Base-by-base conservation (phyloP, 768 basidiomycete genomes). In the Kwoniella sp. region DNA sequence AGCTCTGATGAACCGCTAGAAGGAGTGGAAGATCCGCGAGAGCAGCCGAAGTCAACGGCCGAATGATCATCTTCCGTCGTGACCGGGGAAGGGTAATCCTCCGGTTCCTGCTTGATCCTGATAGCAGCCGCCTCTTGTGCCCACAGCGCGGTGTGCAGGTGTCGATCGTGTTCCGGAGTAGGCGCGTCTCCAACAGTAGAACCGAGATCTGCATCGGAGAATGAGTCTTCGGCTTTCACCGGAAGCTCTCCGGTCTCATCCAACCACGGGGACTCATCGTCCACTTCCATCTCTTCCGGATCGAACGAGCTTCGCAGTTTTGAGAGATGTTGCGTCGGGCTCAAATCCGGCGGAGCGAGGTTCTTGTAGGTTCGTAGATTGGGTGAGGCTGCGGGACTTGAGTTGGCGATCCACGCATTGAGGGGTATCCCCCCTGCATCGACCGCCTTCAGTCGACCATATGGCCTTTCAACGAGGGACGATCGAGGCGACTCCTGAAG, bases 11-110 rank as follows among this genome's bases (percentile, higher is more conserved):
- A 57, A n/a, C 64, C 44, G 28, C 52, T 57, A 2, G 64, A 65
- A 14, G 56, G 67, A 7, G 67, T 57, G 2, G 65, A 67, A 14
- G 56, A 62, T 12, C 56, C 64, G 10, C 67, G 49, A 19, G 67
- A 61, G 14, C 49, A 45, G 36, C 55, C 46, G n/a, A 46, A 50
- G 5, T 29, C 53, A 5, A 45, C 25, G 7, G 47, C 55, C 3
- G 49, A 54, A 3, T 46, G 33, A 27, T 63, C 61, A 15, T 56
- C 55, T 7, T 54, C 53, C 5, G 60, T 59, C 25, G 61, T 46
- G 2, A 56, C 33, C 11, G 68, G 68, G 3, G 68, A 70, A 23
- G 65, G 59, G 37, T 62, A 66, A 48, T 69, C 67, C 29, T 62
- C 61, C 1, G 51, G 52, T 25, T 70, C 68, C 20, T 59, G 42